phyloP scores from a whole-genome alignment of 2,329 filamentous ascomycete genomes.

The Ophiostoma tasmaniense region DNA sequence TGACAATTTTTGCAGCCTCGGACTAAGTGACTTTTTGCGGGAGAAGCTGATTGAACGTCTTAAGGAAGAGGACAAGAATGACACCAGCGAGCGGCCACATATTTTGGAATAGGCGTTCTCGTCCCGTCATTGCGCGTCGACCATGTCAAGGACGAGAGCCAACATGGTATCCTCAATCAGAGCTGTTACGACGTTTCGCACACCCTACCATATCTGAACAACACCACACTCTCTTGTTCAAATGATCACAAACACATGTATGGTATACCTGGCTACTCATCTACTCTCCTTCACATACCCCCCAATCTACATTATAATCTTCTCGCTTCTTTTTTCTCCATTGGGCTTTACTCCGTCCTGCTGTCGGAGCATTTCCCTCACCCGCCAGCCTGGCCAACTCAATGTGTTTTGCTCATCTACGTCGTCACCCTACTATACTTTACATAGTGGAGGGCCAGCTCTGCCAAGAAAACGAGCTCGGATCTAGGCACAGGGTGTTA shows the following conservation, averaged over 20 bases:
- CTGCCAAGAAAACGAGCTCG: not conserved
- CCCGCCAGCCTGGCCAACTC: not conserved
- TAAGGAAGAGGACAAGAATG: conserved; percentile 40
- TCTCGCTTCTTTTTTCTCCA: not conserved
- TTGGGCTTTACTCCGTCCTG: not conserved
- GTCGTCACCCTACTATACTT: not conserved
- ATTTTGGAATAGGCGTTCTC: conserved; percentile 15
- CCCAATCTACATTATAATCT: not conserved
- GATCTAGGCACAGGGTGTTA: not conserved
- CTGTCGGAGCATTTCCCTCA: not conserved
- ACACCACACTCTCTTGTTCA: not conserved
- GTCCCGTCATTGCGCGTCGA: not conserved
- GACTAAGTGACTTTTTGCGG: conserved; percentile 46
- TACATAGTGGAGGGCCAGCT: not conserved
- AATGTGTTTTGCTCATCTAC: not conserved
- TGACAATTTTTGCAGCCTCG: conserved; percentile 34
- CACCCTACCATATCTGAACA: not conserved
- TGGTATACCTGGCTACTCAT: not conserved
- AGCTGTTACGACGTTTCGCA: not conserved
- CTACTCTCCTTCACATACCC: not conserved
- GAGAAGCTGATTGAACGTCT: conserved; percentile 47
- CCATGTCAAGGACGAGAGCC: not conserved
- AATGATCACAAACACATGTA: not conserved
- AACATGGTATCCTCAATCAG: not conserved
- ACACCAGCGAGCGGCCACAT: conserved; percentile 16